A percentile compares a stretch with the other conserved stretches of the same genome.
phyloP scores from a whole-genome alignment of 2,329 filamentous ascomycete genomes.

The Coniochaeta sp. region DNA sequence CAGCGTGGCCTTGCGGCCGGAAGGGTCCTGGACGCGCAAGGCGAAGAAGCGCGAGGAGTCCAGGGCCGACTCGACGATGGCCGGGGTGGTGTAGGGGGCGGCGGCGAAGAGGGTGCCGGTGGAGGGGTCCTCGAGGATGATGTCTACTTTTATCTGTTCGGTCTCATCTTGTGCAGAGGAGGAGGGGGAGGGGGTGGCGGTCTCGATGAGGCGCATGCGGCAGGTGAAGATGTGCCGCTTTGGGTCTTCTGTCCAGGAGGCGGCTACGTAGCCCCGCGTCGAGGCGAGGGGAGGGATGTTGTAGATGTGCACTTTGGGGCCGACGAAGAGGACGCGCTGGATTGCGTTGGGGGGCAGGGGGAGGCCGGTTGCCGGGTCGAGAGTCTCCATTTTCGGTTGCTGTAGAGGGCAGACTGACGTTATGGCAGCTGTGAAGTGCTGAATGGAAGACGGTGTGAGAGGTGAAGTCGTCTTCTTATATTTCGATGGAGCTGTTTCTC shows the following conservation, averaged over 20 bases:
- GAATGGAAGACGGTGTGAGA: neutral
- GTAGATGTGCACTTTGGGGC: constrained; percentile 73
- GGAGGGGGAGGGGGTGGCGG: constrained; percentile 43
- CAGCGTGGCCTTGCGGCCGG: constrained; percentile 67
- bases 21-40: constrained; percentile 67
- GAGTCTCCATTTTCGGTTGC: constrained; percentile 42
- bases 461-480: too few species aligned
- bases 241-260: constrained; percentile 66
- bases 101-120: constrained; percentile 75
- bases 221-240: constrained; percentile 79
- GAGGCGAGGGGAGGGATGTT: constrained; percentile 73
- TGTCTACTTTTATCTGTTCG: constrained; percentile 60
- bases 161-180: constrained; percentile 21
- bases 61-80: constrained; percentile 66
- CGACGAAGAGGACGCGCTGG: constrained; percentile 76
- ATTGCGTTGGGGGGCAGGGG: constrained; percentile 68
- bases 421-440: neutral
- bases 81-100: constrained; percentile 62
- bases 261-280: constrained; percentile 71
- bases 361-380: constrained; percentile 64
- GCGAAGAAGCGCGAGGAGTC: constrained; percentile 84
- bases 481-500: neutral
- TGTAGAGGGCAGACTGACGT: neutral
- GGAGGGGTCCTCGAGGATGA: constrained; percentile 69
- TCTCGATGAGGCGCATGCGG: constrained; percentile 72